phyloP scores from a whole-genome alignment of 495 filamentous ascomycete species.

The Hyaloscypha bicolor region DNA sequence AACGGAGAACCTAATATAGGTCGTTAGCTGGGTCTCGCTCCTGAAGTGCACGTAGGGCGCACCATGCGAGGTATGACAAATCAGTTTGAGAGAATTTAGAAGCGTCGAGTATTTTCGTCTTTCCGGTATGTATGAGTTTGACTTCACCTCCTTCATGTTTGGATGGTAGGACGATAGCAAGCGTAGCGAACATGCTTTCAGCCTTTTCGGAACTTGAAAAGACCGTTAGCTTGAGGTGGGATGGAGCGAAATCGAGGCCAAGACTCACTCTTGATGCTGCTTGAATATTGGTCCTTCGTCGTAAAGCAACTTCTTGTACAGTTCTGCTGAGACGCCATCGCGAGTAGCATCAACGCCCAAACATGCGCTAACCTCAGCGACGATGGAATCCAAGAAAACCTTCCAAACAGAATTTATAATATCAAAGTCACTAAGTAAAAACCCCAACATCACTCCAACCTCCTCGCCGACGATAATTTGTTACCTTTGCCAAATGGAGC shows the following conservation, averaged over 20 bases:
- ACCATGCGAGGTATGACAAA: slow-evolving; percentile 50
- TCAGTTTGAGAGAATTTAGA: slow-evolving; percentile 37
- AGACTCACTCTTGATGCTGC: slow-evolving; percentile 47
- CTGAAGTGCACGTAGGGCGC: slow-evolving; percentile 7
- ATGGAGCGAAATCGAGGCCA: not conserved
- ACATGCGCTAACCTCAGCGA: slow-evolving; percentile 29
- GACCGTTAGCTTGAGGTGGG: slow-evolving; percentile 2
- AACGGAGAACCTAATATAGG: slow-evolving; percentile 46
- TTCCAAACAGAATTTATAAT: slow-evolving; percentile 43
- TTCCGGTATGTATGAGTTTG: slow-evolving; percentile 42
- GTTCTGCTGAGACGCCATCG: slow-evolving; percentile 40
- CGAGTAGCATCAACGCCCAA: slow-evolving; percentile 38
- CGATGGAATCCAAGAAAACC: slow-evolving; percentile 26
- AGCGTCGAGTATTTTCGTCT: slow-evolving; percentile 40
- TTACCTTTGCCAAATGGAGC: slow-evolving; percentile 48
- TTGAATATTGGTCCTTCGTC: slow-evolving; percentile 58
- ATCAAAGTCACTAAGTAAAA: slow-evolving; percentile 47
- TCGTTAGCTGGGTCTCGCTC: not conserved
- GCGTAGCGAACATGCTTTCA: slow-evolving; percentile 58
- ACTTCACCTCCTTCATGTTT: slow-evolving; percentile 55
- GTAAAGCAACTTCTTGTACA: slow-evolving; percentile 60
- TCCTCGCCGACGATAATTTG: slow-evolving; percentile 47
- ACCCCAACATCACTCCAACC: slow-evolving; percentile 54
- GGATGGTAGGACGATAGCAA: slow-evolving; percentile 57
- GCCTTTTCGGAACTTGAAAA: slow-evolving; percentile 48